Percentiles rank a stretch among this genome's conserved stretches.
Evolutionary conservation across 2,329 filamentous ascomycete species (phyloP).

Genomic region (Geosmithia putterillii): DNA sequence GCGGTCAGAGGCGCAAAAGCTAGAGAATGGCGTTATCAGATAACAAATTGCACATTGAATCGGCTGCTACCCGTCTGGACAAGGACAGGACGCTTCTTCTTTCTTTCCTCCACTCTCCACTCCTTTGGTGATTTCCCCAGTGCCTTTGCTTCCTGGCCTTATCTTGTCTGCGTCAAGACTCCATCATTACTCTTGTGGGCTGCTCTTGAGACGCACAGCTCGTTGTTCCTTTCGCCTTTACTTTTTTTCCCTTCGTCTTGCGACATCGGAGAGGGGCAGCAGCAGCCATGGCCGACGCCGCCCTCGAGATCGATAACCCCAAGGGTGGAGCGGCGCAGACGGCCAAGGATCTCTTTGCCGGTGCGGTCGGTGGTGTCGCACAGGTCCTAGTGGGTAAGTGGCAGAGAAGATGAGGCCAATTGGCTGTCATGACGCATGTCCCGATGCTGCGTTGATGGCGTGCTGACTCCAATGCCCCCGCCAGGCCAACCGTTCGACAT

Average conservation of each 20-base stretch:
- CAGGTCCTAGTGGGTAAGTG: slow-evolving; percentile 88
- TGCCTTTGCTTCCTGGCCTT: not conserved
- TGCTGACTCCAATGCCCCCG: not conserved
- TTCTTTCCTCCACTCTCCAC: not conserved
- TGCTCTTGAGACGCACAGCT: too few species aligned
- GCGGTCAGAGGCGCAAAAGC: not conserved
- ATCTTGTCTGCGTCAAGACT: too few species aligned
- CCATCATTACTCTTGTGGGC: too few species aligned
- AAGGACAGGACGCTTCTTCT: not conserved
- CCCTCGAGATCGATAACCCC: slow-evolving; percentile 17
- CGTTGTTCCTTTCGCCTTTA: not conserved
- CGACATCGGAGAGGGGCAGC: not conserved
- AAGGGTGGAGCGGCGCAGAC: slow-evolving; percentile 40
- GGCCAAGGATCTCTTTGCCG: slow-evolving; percentile 81
- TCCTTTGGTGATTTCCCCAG: not conserved
- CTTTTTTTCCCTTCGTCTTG: not conserved
- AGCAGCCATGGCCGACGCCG: not conserved
- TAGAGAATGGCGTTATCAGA: not conserved
- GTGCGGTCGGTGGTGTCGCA: slow-evolving; percentile 81
- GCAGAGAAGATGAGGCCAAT: too few species aligned
- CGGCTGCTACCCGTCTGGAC: not conserved
- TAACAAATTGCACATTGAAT: not conserved
- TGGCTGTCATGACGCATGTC: too few species aligned
- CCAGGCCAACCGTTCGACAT: slow-evolving; percentile 71
- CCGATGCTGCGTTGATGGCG: too few species aligned